Evolutionary conservation across 306 rosid species (phyloP).

Genomic region (Cicer pinnatifidum): DNA sequence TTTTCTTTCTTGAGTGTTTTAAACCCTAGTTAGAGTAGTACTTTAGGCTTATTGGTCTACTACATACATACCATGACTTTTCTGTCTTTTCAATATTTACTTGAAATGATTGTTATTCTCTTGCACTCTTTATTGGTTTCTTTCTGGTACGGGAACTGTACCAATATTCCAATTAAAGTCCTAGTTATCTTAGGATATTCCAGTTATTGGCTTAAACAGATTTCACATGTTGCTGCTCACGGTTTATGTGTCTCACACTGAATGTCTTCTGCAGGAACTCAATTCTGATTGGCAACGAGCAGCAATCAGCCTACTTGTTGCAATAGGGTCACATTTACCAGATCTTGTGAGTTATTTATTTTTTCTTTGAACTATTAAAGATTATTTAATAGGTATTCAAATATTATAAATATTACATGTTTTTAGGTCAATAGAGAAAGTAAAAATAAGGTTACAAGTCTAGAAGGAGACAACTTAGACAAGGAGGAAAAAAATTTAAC

Average conservation of each 20-base stretch:
- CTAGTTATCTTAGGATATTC: slow-evolving; percentile 33
- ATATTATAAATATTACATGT: neutral
- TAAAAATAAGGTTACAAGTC: slow-evolving; percentile 33
- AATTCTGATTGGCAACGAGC: slow-evolving; percentile 94
- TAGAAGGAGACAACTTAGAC: slow-evolving; percentile 34
- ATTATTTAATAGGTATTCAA: neutral
- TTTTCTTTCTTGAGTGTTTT: neutral
- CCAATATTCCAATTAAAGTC: slow-evolving; percentile 11
- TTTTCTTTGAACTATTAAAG: slow-evolving; percentile 32
- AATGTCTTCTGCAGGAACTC: slow-evolving; percentile 67
- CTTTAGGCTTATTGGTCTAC: slow-evolving; percentile 17
- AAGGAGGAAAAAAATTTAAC: slow-evolving; percentile 21
- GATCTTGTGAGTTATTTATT: slow-evolving; percentile 73
- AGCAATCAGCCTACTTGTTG: slow-evolving; percentile 85
- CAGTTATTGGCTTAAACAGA: slow-evolving; percentile 12
- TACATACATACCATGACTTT: slow-evolving; percentile 5
- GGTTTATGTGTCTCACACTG: slow-evolving; percentile 35
- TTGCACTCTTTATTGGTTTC: slow-evolving; percentile 26
- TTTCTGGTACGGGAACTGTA: neutral
- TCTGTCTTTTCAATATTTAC: slow-evolving; percentile 16
- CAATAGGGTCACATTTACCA: slow-evolving; percentile 88
- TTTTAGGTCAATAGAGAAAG: slow-evolving; percentile 29
- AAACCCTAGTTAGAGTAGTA: slow-evolving; percentile 5
- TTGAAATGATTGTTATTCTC: slow-evolving; percentile 4
- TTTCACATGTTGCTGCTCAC: slow-evolving; percentile 22